phyloP scores from a whole-genome alignment of 495 filamentous ascomycete genomes.

The Xylaria castorea region DNA sequence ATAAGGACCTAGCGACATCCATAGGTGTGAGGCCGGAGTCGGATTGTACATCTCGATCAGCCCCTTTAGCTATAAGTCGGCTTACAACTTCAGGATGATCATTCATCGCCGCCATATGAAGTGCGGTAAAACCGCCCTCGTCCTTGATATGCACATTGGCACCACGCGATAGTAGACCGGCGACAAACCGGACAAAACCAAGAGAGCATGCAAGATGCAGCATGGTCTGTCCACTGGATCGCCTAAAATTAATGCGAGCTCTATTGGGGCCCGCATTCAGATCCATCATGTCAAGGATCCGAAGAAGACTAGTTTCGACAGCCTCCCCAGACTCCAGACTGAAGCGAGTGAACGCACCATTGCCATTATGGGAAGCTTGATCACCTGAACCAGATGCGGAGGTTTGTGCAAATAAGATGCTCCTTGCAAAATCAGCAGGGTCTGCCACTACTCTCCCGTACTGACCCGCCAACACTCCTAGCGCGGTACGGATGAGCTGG shows the following conservation, averaged over 20 bases:
- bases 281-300: conserved; percentile 78
- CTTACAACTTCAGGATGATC: conserved; percentile 77
- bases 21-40: conserved; percentile 73
- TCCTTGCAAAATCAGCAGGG: conserved; percentile 58
- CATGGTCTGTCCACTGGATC: conserved; percentile 76
- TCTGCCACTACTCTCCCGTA: conserved; percentile 60
- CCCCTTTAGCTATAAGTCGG: conserved; percentile 73
- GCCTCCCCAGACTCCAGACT: conserved; percentile 39
- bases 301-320: conserved; percentile 75
- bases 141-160: conserved; percentile 78
- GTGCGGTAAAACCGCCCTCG: conserved; percentile 80
- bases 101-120: conserved; percentile 84
- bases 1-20: conserved; percentile 71
- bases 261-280: conserved; percentile 73
- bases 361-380: conserved; percentile 33
- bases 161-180: conserved; percentile 81
- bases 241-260: conserved; percentile 67
- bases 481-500: conserved; percentile 67
- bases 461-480: conserved; percentile 63
- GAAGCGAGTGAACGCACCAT: conserved; percentile 34
- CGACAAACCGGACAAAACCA: conserved; percentile 77
- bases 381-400: conserved; percentile 33
- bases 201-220: conserved; percentile 81
- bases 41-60: conserved; percentile 73
- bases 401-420: conserved; percentile 53